Evolutionary conservation across 257 asterid genomes (phyloP).

Genomic region (Nicotiana undulata): DNA sequence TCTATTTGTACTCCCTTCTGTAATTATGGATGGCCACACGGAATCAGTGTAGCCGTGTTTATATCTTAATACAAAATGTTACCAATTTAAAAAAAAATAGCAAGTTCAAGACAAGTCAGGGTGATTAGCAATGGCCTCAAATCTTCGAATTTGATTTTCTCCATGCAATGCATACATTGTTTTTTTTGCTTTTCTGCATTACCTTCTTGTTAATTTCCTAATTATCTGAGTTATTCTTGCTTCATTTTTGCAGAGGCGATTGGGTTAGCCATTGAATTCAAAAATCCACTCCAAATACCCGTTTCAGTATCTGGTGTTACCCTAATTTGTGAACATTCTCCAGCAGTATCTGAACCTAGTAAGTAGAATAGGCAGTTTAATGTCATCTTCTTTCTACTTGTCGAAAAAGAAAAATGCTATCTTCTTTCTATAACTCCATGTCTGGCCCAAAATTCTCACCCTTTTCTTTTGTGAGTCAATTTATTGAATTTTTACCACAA

Average conservation of each 20-base stretch:
- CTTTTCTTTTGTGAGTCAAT: background rate
- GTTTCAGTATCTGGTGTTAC: slow-evolving; percentile 65
- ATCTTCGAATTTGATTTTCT: too few species aligned
- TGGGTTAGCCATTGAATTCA: slow-evolving; percentile 65
- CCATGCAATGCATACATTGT: too few species aligned
- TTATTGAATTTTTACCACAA: background rate
- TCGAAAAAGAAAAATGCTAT: background rate
- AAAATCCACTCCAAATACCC: slow-evolving; percentile 93
- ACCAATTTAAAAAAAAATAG: too few species aligned
- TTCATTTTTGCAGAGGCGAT: slow-evolving; percentile 64
- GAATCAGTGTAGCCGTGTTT: too few species aligned
- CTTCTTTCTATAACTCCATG: background rate
- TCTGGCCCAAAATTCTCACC: background rate
- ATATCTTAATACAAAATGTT: too few species aligned
- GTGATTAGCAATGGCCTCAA: too few species aligned
- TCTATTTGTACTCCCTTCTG: too few species aligned
- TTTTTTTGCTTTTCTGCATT: slow-evolving; percentile 14
- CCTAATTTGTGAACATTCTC: slow-evolving; percentile 70
- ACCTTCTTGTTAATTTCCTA: slow-evolving; percentile 11
- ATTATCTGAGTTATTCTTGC: slow-evolving; percentile 7
- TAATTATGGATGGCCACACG: too few species aligned
- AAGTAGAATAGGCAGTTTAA: slow-evolving; percentile 9
- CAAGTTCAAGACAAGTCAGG: too few species aligned
- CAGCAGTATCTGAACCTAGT: slow-evolving; percentile 53
- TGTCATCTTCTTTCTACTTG: background rate